phyloP scores from a whole-genome alignment of 225 moss, liverwort and hornwort genomes.

The Thuidium tamariscinum region DNA sequence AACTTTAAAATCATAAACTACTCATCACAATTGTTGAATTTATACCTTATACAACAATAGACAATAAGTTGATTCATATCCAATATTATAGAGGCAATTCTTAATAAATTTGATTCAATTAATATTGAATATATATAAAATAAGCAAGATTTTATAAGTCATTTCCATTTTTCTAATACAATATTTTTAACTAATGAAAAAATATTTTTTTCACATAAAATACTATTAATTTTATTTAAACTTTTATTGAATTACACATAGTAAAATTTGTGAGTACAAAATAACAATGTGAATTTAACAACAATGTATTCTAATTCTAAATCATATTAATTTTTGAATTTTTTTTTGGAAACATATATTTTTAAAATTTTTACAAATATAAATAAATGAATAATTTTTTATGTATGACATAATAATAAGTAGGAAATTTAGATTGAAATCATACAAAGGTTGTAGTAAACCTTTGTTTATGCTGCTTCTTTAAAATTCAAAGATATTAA shows the following conservation, averaged over 20 bases:
- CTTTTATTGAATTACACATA: too few relatives aligned
- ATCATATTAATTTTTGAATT: not conserved
- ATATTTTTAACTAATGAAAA: not conserved
- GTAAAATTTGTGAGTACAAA: not conserved
- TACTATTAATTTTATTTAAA: not conserved
- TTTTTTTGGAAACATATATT: not conserved
- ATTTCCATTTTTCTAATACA: not conserved
- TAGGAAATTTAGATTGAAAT: accelerated
- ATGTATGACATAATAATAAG: accelerated
- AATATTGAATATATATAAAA: too few relatives aligned
- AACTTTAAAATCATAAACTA: not conserved
- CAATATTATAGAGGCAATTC: not conserved
- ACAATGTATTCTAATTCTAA: not conserved
- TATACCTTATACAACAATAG: not conserved
- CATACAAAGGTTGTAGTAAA: accelerated
- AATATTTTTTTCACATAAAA: not conserved
- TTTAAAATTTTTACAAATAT: too few relatives aligned
- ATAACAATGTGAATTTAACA: not conserved
- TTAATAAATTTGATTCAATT: not conserved
- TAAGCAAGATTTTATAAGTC: too few relatives aligned
- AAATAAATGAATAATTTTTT: too few relatives aligned
- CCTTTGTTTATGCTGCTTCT: too few relatives aligned
- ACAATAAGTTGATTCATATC: not conserved
- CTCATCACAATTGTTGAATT: not conserved
- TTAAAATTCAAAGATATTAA: not conserved